Base-by-base conservation (phyloP, 371 early-diverging fungal species). In the Apophysomyces trapeziformis region DNA sequence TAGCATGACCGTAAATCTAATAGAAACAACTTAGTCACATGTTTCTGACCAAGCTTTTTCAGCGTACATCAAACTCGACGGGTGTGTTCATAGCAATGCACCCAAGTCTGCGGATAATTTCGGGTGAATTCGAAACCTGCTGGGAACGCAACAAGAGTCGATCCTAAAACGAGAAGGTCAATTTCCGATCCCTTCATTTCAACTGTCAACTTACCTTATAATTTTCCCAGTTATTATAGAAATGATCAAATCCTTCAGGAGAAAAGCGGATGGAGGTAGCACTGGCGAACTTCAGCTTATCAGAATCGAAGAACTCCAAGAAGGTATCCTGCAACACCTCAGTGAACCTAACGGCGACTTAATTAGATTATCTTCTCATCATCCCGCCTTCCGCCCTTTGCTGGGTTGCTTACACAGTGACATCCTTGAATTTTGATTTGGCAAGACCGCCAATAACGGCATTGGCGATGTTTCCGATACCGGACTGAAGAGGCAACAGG, bases 1-100 rank as follows among this genome's bases (percentile, higher is more conserved):
- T 84, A 57, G 80, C 82, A 63, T 84, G 85, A 32, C 77, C 85
- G 43, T 84, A 84, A 46, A 84, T 84, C 50, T 46, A 11, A 39
- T 14, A n/a, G 1, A 38, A 57, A 26, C 35, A 58, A n/a, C 5
- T 39, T 7, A 57, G 38, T 26, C 57, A 60, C 9, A 60, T 37
- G 38, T 13, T 41, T 32, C 35, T 38, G 36, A 7, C 58, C 26
- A 7, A 16, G 26, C 21, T 38, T 54, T 54, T 26, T 35, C 7
- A 18, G 7, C 35, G 26, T 64, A 46, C 44, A 63, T 84, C 85
- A 46, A 84, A 78, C 73, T 84, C 85, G 57, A 84, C 80, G 57
- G 85, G 85, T 1, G 85, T 84, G 62, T 84, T 84, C 85, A 84
- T 84, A 39, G 85, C 85, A 60, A 84, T 82, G 67, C 76, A 75